phyloP scores from a whole-genome alignment of 179 eudicot genomes.

The Sideroxylon spinosum region DNA sequence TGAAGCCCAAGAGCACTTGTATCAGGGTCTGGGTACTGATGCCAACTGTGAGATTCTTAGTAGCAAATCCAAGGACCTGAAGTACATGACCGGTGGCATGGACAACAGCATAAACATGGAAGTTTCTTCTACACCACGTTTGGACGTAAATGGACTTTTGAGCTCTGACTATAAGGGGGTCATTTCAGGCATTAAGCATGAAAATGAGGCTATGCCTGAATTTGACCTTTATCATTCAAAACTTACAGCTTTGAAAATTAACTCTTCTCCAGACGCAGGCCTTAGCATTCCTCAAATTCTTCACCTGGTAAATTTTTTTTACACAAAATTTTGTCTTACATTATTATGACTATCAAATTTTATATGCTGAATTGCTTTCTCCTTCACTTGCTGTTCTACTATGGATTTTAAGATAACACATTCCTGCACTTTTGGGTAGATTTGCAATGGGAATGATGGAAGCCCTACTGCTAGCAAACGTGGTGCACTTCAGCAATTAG shows the following conservation, averaged over 20 bases:
- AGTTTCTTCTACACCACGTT: constrained; percentile 38
- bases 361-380: not conserved
- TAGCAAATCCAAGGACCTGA: constrained; percentile 46
- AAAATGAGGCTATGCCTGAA: constrained; percentile 46
- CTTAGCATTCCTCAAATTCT: constrained; percentile 95
- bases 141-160: constrained; percentile 49
- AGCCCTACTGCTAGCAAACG: constrained; percentile 48
- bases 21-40: constrained; percentile 41
- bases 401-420: not conserved
- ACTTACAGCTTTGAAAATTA: constrained; percentile 40
- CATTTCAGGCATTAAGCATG: constrained; percentile 34
- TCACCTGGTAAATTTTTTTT: constrained; percentile 56
- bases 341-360: not conserved
- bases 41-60: constrained; percentile 40
- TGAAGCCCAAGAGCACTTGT: constrained; percentile 48
- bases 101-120: constrained; percentile 36
- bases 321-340: not conserved
- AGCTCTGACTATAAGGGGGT: constrained; percentile 44
- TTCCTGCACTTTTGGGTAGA: constrained; percentile 32
- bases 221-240: constrained; percentile 35
- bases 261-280: constrained; percentile 53
- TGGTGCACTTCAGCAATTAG: constrained; percentile 69
- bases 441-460: constrained; percentile 66
- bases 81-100: constrained; percentile 27
- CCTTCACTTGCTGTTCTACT: constrained; percentile 6